Conservation (phyloP, 108 stramenopile genomes). For the Nannochloropsis gaditana region DNA sequence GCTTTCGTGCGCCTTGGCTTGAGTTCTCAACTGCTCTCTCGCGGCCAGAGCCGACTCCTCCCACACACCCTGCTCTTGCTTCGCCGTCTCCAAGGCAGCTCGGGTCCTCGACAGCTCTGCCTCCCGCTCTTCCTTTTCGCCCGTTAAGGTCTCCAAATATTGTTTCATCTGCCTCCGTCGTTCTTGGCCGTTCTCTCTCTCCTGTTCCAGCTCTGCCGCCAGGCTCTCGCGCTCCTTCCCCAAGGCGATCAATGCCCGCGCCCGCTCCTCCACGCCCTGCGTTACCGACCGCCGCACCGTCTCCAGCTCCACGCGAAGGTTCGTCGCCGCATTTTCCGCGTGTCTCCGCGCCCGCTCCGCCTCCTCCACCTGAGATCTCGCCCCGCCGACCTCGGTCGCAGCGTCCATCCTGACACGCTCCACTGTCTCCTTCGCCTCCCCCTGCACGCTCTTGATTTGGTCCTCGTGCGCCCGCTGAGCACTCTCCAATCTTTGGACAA, state of each 20-base stretch:
- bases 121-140: not conserved
- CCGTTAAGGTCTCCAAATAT: not conserved
- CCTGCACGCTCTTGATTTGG: not conserved
- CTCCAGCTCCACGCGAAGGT: not conserved
- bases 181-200: not conserved
- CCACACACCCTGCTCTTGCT: not conserved
- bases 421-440: not conserved
- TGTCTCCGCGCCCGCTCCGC: not conserved
- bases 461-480: not conserved
- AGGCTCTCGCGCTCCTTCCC: slow-evolving; percentile 1
- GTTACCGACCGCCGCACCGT: not conserved
- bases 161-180: not conserved
- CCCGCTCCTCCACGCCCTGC: not conserved
- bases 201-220: not conserved
- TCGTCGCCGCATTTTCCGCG: not conserved
- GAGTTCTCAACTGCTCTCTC: not conserved
- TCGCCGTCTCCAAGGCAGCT: not conserved
- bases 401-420: not conserved
- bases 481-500: not conserved
- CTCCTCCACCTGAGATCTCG: not conserved
- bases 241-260: not conserved
- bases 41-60: not conserved
- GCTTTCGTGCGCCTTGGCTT: not conserved
- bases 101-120: not conserved
- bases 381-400: not conserved